These are phyloP conservation scores for Mortierella claussenii DNA, from an alignment of 192 early-diverging fungal genomes.

Conservation along the genomic window DNA sequence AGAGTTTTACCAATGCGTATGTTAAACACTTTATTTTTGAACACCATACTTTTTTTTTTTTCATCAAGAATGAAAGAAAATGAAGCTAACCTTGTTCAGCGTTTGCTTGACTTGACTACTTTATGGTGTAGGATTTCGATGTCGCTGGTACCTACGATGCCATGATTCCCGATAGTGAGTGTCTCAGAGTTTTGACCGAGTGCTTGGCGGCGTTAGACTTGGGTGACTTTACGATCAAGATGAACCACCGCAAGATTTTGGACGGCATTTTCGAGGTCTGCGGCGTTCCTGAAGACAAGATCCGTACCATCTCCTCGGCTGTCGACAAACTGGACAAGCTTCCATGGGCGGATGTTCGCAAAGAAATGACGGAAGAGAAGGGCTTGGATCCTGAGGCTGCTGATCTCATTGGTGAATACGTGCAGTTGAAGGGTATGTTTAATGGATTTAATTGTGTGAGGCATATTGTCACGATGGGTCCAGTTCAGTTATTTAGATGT, in stretches of 20 bases:
- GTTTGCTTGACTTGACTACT: too few relatives aligned
- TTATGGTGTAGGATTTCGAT: slow-evolving; percentile 85
- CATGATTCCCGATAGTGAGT: slow-evolving; percentile 98
- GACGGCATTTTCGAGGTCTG: slow-evolving; percentile 98
- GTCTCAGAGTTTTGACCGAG: slow-evolving; percentile 83
- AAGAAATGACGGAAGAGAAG: slow-evolving; percentile 96
- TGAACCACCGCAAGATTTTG: slow-evolving; percentile 97
- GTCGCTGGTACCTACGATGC: slow-evolving; percentile 94
- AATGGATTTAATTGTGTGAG: too few relatives aligned
- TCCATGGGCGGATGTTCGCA: slow-evolving; percentile 93
- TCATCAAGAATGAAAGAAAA: background rate
- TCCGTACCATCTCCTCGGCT: slow-evolving; percentile 94
- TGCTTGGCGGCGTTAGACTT: slow-evolving; percentile 83
- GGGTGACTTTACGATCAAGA: slow-evolving; percentile 92
- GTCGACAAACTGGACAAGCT: slow-evolving; percentile 99
- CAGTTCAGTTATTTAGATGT: background rate
- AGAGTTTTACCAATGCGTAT: slow-evolving; percentile 97
- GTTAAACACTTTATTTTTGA: slow-evolving; percentile 33
- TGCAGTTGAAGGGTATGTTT: slow-evolving; percentile 78
- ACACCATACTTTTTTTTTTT: background rate
- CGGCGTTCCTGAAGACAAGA: slow-evolving; percentile 89
- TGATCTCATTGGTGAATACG: slow-evolving; percentile 94
- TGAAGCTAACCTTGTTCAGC: background rate
- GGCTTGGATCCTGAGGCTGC: slow-evolving; percentile 82
- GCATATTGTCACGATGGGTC: background rate